Base-by-base conservation (phyloP, 1,139 yeast genomes). In the Meyerozyma athensensis region DNA sequence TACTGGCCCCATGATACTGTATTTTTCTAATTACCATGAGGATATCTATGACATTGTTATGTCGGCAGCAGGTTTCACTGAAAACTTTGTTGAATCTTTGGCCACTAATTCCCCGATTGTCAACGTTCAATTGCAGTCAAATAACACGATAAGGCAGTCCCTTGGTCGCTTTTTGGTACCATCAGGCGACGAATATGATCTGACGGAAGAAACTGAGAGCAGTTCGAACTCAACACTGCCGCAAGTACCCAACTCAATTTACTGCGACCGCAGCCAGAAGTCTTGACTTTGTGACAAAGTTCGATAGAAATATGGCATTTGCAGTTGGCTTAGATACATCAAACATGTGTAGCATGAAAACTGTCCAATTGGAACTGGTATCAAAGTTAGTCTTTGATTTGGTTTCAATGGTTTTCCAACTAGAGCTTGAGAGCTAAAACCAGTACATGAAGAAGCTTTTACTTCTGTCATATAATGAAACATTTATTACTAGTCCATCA, bases 1-100 rank as follows among this genome's bases (percentile, higher is more conserved):
- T 26, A 13, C 30, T 26, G 30, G 30, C 30, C 30, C 30, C 2
- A 26, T 26, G 30, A 26, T 26, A 26, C 30, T 26, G 30, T 26
- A 26, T 13, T 13, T 4, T 26, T 26, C 30, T 26, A 26, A 5
- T 7, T 8, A 12, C 18, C 30, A 26, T 6, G 18, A 26, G 3
- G 30, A 26, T 26, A 26, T 26, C 20, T 26, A 26, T 26, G 30
- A 26, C 18, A 6, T 26, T 2, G 18, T 26, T 26, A 26, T 26
- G 30, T 13, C 30, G 18, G 30, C 30, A 5, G 30, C 30, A 26
- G 30, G 30, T 6, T 26, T 26, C 18, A 26, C 30, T 26, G 18
- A 26, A 26, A 13, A 4, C 30, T 26, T 26, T 26, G 18, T 26
- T 13, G 18, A 26, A 6, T 4, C 30, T 12, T 26, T 26, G 30